Percentiles rank a stretch among this genome's conserved stretches.
These are phyloP conservation scores for Sarocladium brachiariae DNA, from an alignment of 2,329 filamentous ascomycete genomes.

Conservation along the genomic window DNA sequence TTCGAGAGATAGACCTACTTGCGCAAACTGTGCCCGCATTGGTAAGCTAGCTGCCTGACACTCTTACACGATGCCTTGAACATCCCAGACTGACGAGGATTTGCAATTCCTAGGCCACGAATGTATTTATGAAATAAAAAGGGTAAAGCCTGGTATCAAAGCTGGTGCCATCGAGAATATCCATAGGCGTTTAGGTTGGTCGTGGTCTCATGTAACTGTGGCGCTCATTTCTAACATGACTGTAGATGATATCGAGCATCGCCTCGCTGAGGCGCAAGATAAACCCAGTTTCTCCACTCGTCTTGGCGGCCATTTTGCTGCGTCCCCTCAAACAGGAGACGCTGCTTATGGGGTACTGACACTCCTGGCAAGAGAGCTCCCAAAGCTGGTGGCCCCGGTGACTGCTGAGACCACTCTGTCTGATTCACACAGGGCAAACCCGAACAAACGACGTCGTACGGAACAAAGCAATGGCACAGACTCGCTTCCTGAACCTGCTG, in stretches of 20 bases:
- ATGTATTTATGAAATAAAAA: background rate
- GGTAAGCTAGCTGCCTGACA: background rate
- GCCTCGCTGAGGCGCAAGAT: background rate
- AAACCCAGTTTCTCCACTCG: background rate
- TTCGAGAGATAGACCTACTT: background rate
- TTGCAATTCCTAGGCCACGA: background rate
- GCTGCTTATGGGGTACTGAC: background rate
- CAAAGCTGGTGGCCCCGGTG: background rate
- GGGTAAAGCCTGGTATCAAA: slow-evolving; percentile 2
- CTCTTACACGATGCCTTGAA: no score
- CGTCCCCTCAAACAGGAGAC: background rate
- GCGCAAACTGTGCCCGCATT: background rate
- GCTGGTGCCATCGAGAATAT: slow-evolving; percentile 6
- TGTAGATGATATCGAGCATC: background rate
- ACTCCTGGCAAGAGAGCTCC: background rate
- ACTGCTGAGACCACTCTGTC: background rate
- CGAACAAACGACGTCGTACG: background rate
- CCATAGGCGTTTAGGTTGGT: background rate
- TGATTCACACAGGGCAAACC: background rate
- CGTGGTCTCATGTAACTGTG: background rate
- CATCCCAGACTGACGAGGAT: background rate
- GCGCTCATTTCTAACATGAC: background rate
- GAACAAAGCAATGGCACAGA: background rate
- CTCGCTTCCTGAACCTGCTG: background rate
- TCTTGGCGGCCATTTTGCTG: no score